Evolutionary conservation across 345 rosid genomes (phyloP).

Genomic region (Eucalyptus regnans): DNA sequence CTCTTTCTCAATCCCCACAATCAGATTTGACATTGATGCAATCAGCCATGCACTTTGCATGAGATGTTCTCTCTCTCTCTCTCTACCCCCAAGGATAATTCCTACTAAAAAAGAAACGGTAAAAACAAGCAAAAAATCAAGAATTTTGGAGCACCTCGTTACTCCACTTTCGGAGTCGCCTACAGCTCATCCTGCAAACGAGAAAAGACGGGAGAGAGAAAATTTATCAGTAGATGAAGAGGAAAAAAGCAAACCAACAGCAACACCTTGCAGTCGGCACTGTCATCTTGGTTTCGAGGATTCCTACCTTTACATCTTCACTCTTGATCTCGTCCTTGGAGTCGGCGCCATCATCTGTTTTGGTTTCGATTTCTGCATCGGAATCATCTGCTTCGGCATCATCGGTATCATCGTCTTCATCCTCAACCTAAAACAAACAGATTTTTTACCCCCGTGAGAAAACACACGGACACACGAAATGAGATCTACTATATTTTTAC

Average conservation of each 20-base stretch:
- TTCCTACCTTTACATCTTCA: conserved; percentile 15
- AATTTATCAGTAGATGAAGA: not conserved
- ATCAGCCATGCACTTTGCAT: not conserved
- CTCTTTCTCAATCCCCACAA: not conserved
- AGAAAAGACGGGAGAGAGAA: not conserved
- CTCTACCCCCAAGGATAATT: not conserved
- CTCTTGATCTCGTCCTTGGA: conserved; percentile 15
- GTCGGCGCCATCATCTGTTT: conserved; percentile 16
- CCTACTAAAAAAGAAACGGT: not conserved
- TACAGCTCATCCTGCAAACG: conserved; percentile 74
- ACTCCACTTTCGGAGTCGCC: not conserved
- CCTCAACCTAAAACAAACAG: conserved; percentile 44
- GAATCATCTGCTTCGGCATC: conserved; percentile 26
- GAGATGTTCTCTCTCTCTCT: not conserved
- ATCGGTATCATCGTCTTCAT: conserved; percentile 34
- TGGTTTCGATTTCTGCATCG: conserved; percentile 29
- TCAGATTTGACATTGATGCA: not conserved
- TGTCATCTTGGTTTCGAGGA: not conserved
- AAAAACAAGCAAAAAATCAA: not conserved
- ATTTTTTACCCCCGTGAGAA: not conserved
- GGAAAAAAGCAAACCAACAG: not conserved
- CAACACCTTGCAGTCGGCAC: not conserved
- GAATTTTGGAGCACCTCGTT: not conserved
- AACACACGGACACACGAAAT: not conserved
- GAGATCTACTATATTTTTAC: not conserved